Percentiles rank a stretch among this genome's conserved stretches.
Conservation (phyloP, 352 stramenopile species). For the Saprolegnia parasitica region DNA sequence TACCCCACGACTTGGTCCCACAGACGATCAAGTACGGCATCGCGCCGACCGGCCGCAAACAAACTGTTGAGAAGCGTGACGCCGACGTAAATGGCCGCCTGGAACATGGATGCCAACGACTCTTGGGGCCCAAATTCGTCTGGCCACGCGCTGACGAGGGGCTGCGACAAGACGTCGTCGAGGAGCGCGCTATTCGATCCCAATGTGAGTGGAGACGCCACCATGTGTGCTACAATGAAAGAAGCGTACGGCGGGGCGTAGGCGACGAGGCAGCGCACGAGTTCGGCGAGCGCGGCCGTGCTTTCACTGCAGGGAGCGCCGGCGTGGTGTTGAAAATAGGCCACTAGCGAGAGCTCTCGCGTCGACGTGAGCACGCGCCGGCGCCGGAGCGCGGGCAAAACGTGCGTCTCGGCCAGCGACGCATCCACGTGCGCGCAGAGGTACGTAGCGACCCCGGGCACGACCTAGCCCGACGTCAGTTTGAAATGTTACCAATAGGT, state of each 20-base stretch:
- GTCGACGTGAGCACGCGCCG: constrained; percentile 6
- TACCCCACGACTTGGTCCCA: neutral
- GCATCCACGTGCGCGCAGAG: constrained; percentile 5
- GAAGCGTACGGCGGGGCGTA: neutral
- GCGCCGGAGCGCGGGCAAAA: constrained; percentile 21
- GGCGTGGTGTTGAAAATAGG: neutral
- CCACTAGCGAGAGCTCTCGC: neutral
- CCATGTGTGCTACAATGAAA: neutral
- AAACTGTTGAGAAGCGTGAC: neutral
- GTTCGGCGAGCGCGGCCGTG: neutral
- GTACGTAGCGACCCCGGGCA: constrained; percentile 18
- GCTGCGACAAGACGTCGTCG: neutral
- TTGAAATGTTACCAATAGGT: too few species aligned
- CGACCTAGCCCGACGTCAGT: constrained; percentile 4
- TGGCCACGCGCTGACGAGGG: neutral
- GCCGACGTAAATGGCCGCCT: neutral
- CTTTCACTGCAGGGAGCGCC: neutral
- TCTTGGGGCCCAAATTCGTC: neutral
- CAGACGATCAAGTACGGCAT: neutral
- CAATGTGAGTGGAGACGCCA: too few species aligned
- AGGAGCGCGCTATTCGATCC: neutral
- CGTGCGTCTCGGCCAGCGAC: neutral
- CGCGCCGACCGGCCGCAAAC: neutral
- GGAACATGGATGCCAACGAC: neutral
- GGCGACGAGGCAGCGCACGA: constrained; percentile 7